Base-by-base conservation (phyloP, 306 rosid species). In the Senna siamea region DNA sequence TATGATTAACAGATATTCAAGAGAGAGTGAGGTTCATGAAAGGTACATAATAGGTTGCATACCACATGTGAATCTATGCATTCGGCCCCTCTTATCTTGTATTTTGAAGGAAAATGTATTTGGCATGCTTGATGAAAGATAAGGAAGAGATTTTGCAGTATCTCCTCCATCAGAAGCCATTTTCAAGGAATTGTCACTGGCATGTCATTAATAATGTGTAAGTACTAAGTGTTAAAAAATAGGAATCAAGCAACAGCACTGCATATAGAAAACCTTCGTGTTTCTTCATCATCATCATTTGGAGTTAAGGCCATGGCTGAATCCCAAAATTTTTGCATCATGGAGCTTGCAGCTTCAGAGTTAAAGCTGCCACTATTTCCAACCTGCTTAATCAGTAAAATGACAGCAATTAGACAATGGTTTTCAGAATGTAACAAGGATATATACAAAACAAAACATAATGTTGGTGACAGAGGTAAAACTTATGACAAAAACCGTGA, bases 301-400 rank as follows among this genome's bases (percentile, higher is more conserved):
- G 93, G 88, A 66, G 80, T 69, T 20, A 84, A 85, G 71, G 93
- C 88, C 98, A 95, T 87, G 74, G 99, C 98, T 54, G 99, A 95
- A 82, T 95, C 98, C 99, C 99, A 95, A 78, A 95, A 95, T 84
- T 87, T 92, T 76, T 92, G 99, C 97, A 95, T 90, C 92, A 92
- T 63, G 41, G 88, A 62, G 87, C 79, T 90, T 54, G 97, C 62
- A 40, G 92, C 90, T 78, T 92, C 99, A 72, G 81, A 88, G 72
- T 70, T 75, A 38, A 82, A 68, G 62, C 84, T 89, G 73, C 87
- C 78, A 70, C 86, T 68, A 75, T 64, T 88, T 81, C 98, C 99
- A 64, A 80, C 93, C 99, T 95, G 79, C 26, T 78, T 57, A 83
- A 66, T 22, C 56, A 52, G 70, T 22, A 75, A 80, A 72, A 88